Conservation (phyloP, 2,329 filamentous ascomycete genomes). For the Ophiocordyceps camponoti-floridani region DNA sequence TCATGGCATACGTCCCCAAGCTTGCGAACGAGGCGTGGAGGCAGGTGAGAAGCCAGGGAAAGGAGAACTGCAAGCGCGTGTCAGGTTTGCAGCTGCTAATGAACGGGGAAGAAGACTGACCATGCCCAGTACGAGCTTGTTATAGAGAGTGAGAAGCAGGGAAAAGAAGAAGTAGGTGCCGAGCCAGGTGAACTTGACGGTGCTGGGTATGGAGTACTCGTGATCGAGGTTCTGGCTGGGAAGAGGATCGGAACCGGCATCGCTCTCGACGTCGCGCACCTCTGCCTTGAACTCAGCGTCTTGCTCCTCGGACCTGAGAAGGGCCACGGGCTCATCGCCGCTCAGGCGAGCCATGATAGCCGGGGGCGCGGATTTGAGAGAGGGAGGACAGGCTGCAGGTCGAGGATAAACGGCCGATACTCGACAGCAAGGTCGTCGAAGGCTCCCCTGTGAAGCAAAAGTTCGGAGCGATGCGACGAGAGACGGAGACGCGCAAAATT, state of each 20-base stretch:
- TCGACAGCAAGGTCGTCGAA: too few relatives aligned
- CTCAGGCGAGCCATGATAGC: conserved; percentile 14
- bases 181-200: conserved; percentile 30
- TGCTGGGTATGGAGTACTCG: conserved; percentile 25
- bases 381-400: not conserved
- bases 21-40: conserved; percentile 39
- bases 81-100: not conserved
- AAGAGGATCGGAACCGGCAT: conserved; percentile 9
- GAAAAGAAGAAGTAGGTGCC: conserved; percentile 33
- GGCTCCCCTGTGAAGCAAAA: too few relatives aligned
- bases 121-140: conserved; percentile 37
- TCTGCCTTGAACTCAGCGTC: conserved; percentile 12
- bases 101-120: conserved; percentile 13
- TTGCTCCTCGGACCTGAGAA: conserved; percentile 14
- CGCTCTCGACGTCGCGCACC: conserved; percentile 14
- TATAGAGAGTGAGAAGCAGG: conserved; percentile 34
- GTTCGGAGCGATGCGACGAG: too few relatives aligned
- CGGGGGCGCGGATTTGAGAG: too few relatives aligned
- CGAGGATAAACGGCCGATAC: not conserved
- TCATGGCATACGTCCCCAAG: conserved; percentile 33
- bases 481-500: too few relatives aligned
- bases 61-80: conserved; percentile 26
- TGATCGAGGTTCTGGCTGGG: conserved; percentile 19
- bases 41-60: conserved; percentile 42
- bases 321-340: conserved; percentile 13